Evolutionary conservation across 345 rosid species (phyloP), one percentile per base, ranked within the genome.

Genomic region (Corchorus capsularis): DNA sequence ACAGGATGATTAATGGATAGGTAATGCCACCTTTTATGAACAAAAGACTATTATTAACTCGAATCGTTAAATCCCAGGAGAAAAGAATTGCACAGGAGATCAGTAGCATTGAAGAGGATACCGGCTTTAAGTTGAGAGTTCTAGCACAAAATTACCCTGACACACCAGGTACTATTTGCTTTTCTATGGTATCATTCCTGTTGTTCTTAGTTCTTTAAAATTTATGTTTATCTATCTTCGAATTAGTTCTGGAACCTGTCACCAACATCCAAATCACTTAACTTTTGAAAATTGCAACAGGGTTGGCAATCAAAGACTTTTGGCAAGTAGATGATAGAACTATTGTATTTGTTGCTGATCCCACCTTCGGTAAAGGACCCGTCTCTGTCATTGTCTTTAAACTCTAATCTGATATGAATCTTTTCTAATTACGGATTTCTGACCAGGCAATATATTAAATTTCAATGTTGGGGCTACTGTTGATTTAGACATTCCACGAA

Each of bases 251-350:
- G 37, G 68, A 19, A 74, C 81, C 19, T 45, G 14, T 60, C 14
- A 15, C 54, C 19, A 19, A 50, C 10, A 55, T 55, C 46, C 14
- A 41, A 45, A 35, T 49, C 1, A 64, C 13, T 27, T 20, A 11
- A 52, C 75, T 34, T 59, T 54, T 78, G 43, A 16, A 6, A 34
- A 37, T 53, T 79, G 63, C 69, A 59, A 62, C 82, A 94, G 98
- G 97, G 49, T 69, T 93, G 82, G 98, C 98, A 45, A 83, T 92
- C 78, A 90, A 83, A 82, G 96, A 92, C 60, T 94, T 84, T 60
- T 92, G 98, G 98, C 87, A 90, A 49, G 94, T 95, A 34, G 99
- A 95, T 82, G 98, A 93, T 82, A 82, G 81, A 76, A 95, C 98
- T 5, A 83, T 95, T 46, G 95, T 95, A 47, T 95, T 95, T 75